A percentile compares a stretch with the other conserved stretches of the same genome.
Evolutionary conservation across 2,329 filamentous ascomycete species (phyloP).

Genomic region (Aspergillus persii): DNA sequence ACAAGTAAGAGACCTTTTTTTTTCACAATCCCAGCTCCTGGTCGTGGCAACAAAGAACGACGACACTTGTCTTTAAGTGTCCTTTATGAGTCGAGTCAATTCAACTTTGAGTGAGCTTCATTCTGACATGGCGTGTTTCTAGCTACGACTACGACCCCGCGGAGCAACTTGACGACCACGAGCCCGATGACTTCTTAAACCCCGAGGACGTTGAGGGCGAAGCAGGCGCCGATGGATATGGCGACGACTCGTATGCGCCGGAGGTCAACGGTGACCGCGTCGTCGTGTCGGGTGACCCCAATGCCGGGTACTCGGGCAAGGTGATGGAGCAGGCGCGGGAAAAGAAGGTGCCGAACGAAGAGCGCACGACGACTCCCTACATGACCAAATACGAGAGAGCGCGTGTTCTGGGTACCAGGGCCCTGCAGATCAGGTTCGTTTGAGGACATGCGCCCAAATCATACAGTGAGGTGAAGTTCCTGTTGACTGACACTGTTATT

Average conservation of each 20-base stretch:
- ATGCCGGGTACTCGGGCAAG: slow-evolving; percentile 49
- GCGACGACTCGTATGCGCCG: slow-evolving; percentile 42
- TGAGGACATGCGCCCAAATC: neutral
- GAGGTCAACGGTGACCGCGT: slow-evolving; percentile 41
- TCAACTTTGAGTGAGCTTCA: slow-evolving; percentile 13
- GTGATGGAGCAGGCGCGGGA: slow-evolving; percentile 60
- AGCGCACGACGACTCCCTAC: slow-evolving; percentile 91
- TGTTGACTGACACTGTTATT: slow-evolving; percentile 11
- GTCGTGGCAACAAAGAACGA: slow-evolving; percentile 8
- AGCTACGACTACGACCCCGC: slow-evolving; percentile 57
- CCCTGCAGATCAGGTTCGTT: slow-evolving; percentile 87
- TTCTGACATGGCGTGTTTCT: slow-evolving; percentile 25
- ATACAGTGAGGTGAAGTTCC: neutral
- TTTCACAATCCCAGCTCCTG: slow-evolving; percentile 11
- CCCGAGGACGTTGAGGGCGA: slow-evolving; percentile 55
- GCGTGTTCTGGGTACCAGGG: slow-evolving; percentile 86
- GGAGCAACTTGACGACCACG: slow-evolving; percentile 67
- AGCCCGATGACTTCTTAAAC: slow-evolving; percentile 57
- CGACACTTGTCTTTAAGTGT: neutral
- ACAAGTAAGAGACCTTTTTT: slow-evolving; percentile 48
- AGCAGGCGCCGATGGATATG: slow-evolving; percentile 55
- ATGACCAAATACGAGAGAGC: slow-evolving; percentile 99
- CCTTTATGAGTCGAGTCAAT: too few relatives aligned
- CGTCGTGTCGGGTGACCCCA: slow-evolving; percentile 52
- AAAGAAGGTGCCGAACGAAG: slow-evolving; percentile 86